Evolutionary conservation across 1,284 basidiomycete genomes (phyloP), one percentile per base, ranked within the genome.

Genomic region (Leccinum discolor): DNA sequence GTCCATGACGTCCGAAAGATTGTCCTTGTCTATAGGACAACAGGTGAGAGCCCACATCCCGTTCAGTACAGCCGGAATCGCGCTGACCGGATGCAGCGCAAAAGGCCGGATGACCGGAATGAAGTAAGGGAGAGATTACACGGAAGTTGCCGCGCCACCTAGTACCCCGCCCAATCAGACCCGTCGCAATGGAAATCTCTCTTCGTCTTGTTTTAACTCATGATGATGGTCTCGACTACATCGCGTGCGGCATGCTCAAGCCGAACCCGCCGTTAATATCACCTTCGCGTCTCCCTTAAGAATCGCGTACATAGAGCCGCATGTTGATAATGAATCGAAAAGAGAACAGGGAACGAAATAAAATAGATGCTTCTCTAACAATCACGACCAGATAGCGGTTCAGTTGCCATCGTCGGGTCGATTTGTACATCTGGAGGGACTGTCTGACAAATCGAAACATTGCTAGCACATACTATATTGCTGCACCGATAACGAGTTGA

Each of bases 101-200:
- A 5, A 7, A 47, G 44, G 44, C 44, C 44, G n/a, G 44, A 47
- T 3, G 44, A 47, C 8, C 44, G 8, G n/a, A 8, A 47, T n/a
- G 44, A 47, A 5, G 8, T 47, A 5, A n/a, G 44, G n/a, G 44
- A 47, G n/a, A 35, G 32, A 35, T 35, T 35, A 35, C 32, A 35
- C 71, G 72, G 74, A 61, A 58, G 6, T 56, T 68, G 57, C 73
- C 73, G 63, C 18, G 6, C 29, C 56, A 42, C 61, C 66, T 52
- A 35, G 32, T 35, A 35, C 11, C 12, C 38, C 16, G 42, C 42
- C 42, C 42, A 44, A 44, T 44, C 42, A 44, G 14, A 44, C 42
- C 42, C 8, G 42, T 44, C 42, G 42, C 42, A 44, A 44, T 44
- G 16, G 42, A 44, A 44, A 44, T 44, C 42, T 42, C 35, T 35